Evolutionary conservation across 441 rosid species (phyloP).

Genomic region (Raphanus hybrid): DNA sequence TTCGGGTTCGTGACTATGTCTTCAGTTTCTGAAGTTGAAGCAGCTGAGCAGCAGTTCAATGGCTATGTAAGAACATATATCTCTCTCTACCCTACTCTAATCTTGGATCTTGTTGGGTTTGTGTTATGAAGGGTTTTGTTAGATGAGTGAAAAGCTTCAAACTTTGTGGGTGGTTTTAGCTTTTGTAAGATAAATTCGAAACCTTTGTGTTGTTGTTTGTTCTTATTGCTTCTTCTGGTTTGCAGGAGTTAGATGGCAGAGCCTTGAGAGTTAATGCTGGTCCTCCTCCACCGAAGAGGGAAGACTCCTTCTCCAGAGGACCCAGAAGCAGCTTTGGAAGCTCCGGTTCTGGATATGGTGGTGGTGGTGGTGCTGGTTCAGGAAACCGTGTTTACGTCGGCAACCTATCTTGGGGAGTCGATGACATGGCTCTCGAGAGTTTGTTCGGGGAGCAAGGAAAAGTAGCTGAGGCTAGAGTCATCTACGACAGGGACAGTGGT

Average conservation of each 20-base stretch:
- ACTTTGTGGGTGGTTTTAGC: slow-evolving; percentile 5
- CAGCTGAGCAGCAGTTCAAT: slow-evolving; percentile 77
- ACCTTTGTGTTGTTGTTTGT: slow-evolving; percentile 10
- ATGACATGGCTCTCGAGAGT: slow-evolving; percentile 72
- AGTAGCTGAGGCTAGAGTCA: slow-evolving; percentile 82
- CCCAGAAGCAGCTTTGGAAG: slow-evolving; percentile 48
- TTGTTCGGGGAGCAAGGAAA: slow-evolving; percentile 79
- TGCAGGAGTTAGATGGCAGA: slow-evolving; percentile 75
- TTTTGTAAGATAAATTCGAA: neutral
- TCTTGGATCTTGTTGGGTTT: neutral
- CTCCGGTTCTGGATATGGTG: slow-evolving; percentile 43
- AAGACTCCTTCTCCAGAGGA: slow-evolving; percentile 50
- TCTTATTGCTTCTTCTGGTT: slow-evolving; percentile 2
- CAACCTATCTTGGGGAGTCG: slow-evolving; percentile 89
- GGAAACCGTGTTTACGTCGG: slow-evolving; percentile 74
- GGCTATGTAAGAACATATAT: slow-evolving; percentile 66
- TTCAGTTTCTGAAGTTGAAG: slow-evolving; percentile 63
- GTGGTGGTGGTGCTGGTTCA: slow-evolving; percentile 24
- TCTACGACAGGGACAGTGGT: slow-evolving; percentile 85
- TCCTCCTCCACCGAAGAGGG: slow-evolving; percentile 65
- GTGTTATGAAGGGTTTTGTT: neutral
- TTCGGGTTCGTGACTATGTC: slow-evolving; percentile 95
- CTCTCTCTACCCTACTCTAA: neutral
- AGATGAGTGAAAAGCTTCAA: slow-evolving; percentile 9
- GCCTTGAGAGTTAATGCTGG: slow-evolving; percentile 64